A percentile compares a stretch with the other conserved stretches of the same genome.
Evolutionary conservation across 2,329 filamentous ascomycete species (phyloP).

Genomic region (Fusarium albidum): DNA sequence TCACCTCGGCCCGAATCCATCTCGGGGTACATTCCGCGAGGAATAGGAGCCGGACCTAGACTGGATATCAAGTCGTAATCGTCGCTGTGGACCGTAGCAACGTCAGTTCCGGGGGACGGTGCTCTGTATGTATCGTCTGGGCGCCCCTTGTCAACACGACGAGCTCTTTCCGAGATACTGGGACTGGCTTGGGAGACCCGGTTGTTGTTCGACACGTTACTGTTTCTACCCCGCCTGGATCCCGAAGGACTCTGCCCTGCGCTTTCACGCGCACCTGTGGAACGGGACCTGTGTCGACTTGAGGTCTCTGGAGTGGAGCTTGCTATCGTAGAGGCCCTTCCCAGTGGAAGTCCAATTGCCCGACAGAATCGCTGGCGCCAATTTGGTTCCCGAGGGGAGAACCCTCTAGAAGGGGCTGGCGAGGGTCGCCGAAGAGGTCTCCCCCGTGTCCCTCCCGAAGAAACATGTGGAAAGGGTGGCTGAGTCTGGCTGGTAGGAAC

Average conservation of each 20-base stretch:
- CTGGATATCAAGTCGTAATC: conserved; percentile 40
- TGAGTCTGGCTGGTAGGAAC: neutral
- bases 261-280: neutral
- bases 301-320: conserved; percentile 37
- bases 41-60: neutral
- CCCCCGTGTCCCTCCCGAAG: neutral
- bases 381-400: conserved; percentile 26
- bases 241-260: neutral
- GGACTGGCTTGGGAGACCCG: neutral
- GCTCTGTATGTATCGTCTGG: conserved; percentile 1
- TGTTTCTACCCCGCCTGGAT: neutral
- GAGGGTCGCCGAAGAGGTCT: neutral
- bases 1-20: neutral
- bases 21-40: neutral
- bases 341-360: conserved; percentile 41
- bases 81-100: conserved; percentile 49
- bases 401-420: conserved; percentile 1
- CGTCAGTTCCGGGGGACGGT: conserved; percentile 39
- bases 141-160: neutral
- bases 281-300: neutral
- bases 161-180: neutral
- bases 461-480: neutral
- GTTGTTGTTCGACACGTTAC: neutral
- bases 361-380: conserved; percentile 42
- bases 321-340: conserved; percentile 47